Conservation (phyloP, 2,329 filamentous ascomycete species). For the Penicillium psychrosexuale region DNA sequence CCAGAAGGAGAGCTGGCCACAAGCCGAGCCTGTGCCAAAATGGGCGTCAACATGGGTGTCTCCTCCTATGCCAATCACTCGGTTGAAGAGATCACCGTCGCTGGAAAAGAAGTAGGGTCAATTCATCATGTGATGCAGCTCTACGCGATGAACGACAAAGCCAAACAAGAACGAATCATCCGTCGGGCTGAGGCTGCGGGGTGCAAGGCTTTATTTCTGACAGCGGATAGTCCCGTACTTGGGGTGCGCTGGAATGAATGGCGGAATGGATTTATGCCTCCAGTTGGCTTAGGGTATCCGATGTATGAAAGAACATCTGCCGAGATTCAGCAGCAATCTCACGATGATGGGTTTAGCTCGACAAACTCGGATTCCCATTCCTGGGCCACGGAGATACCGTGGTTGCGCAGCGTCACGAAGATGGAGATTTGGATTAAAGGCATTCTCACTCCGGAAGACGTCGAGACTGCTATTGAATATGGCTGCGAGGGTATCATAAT, state of each 20-base stretch:
- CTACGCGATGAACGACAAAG: slow-evolving; percentile 25
- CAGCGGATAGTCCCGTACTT: slow-evolving; percentile 54
- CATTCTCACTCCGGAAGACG: slow-evolving; percentile 36
- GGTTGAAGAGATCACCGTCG: slow-evolving; percentile 46
- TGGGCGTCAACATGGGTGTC: slow-evolving; percentile 48
- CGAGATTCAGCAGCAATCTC: slow-evolving; percentile 20
- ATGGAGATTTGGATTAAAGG: slow-evolving; percentile 43
- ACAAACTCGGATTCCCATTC: slow-evolving; percentile 26
- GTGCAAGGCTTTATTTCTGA: slow-evolving; percentile 52
- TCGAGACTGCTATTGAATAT: slow-evolving; percentile 34
- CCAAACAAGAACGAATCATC: slow-evolving; percentile 26
- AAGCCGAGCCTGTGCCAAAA: slow-evolving; percentile 45
- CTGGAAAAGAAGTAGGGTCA: slow-evolving; percentile 21
- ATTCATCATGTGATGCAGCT: slow-evolving; percentile 27
- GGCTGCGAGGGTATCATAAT: slow-evolving; percentile 38
- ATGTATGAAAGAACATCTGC: slow-evolving; percentile 31
- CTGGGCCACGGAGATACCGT: slow-evolving; percentile 52
- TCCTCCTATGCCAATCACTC: slow-evolving; percentile 48
- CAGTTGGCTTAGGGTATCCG: slow-evolving; percentile 41
- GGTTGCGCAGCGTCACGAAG: slow-evolving; percentile 48
- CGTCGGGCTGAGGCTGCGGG: slow-evolving; percentile 33
- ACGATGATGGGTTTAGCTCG: slow-evolving; percentile 24
- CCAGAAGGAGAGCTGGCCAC: slow-evolving; percentile 53
- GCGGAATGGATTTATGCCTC: slow-evolving; percentile 51
- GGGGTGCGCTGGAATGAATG: slow-evolving; percentile 54